phyloP scores from a whole-genome alignment of 2,329 filamentous ascomycete genomes.

The Colletotrichum abscissum region DNA sequence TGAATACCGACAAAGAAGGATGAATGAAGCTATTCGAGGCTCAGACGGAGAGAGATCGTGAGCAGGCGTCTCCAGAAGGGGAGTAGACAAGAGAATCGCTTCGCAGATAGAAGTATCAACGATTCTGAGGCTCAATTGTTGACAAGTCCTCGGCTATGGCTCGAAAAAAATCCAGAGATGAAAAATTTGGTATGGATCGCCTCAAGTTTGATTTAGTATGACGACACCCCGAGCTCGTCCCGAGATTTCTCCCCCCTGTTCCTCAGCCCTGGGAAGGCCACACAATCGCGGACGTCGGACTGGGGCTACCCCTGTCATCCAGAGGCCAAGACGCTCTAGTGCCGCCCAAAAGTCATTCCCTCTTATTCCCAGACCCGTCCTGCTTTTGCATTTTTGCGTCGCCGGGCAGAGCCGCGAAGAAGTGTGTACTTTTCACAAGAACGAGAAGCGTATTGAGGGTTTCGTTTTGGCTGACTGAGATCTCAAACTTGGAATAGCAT shows the following conservation, averaged over 20 bases:
- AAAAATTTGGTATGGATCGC: neutral
- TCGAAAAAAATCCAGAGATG: neutral
- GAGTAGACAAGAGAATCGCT: too few species aligned
- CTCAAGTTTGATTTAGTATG: neutral
- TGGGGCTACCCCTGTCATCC: neutral
- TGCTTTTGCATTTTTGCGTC: too few species aligned
- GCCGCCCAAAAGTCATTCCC: constrained; percentile 26
- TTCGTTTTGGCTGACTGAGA: too few species aligned
- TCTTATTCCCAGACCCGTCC: constrained; percentile 33
- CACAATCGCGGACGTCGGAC: neutral
- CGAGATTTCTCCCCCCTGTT: constrained; percentile 32
- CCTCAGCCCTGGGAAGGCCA: constrained; percentile 21
- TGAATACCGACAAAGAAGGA: too few species aligned
- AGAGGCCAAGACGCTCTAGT: neutral
- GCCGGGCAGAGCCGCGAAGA: constrained; percentile 17
- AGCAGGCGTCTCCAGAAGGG: too few species aligned
- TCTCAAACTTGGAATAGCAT: neutral
- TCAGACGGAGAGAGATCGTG: neutral
- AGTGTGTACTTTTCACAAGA: neutral
- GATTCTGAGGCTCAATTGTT: accelerated
- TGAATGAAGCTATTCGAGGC: neutral
- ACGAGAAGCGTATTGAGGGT: neutral
- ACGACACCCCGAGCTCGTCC: constrained; percentile 33
- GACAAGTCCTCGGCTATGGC: too few species aligned
- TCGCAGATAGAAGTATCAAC: neutral